Base-by-base conservation (phyloP, 2,329 filamentous ascomycete genomes). In the Verticillium tricorpus region DNA sequence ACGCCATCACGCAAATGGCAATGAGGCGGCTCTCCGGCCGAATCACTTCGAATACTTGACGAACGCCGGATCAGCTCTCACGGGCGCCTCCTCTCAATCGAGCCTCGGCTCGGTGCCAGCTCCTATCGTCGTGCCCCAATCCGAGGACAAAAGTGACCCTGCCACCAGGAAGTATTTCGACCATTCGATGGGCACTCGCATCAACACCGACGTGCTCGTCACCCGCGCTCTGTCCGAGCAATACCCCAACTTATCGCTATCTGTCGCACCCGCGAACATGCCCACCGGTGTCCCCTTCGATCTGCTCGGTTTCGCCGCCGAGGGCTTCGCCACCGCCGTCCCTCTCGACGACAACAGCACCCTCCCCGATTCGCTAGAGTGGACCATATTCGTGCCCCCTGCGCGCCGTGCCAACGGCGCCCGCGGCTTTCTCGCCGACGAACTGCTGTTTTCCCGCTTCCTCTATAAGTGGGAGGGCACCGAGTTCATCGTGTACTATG, bases 401-500 rank as follows among this genome's bases (percentile, higher is more conserved):
- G 64, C 70, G 6, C 72, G 76, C 2, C 77, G 80, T n/a, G 69
- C 78, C 61, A 73, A 77, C 58, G 77, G 76, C 25, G 69, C 67
- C 60, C 65, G 64, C 2, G 79, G 79, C 14, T 63, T 63, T 2
- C 66, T 82, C 22, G 71, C 61, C 1, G 69, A 73, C 40, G 59
- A 65, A 6, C 60, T 76, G 12, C 61, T 71, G 31, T 80, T 77
- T 64, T 76, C 71, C 65, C 79, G 79, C 68, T 80, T 77, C 64
- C 59, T 75, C 25, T 81, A 79, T 69, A 69, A 67, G 50, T 81
- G 78, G 78, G 62, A 71, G n/a, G 71, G 63, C 37, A 58, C 71
- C 8, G 76, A 81, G 34, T 80, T 80, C 66, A 71, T 80, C 61
- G 62, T 82, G 55, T 82, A 81, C 66, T 57, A 78, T 5, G 71